Percentiles rank a stretch among this genome's conserved stretches.
Evolutionary conservation across 352 stramenopile genomes (phyloP).

Genomic region (Aphanomyces invadans): DNA sequence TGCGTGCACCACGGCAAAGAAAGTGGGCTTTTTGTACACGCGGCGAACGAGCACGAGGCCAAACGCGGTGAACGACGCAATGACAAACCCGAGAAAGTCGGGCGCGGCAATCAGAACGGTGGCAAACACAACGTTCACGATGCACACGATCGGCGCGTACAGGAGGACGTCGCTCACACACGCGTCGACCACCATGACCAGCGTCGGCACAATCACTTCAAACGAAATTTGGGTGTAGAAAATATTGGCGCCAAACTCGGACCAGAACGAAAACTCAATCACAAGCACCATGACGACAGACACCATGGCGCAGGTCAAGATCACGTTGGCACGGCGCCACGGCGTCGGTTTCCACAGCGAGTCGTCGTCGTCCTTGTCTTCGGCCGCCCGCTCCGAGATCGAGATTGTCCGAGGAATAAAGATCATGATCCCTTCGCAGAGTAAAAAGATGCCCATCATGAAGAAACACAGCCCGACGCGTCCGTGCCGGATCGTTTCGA

Average conservation of each 20-base stretch:
- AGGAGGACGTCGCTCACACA: slow-evolving; percentile 89
- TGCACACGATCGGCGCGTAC: slow-evolving; percentile 83
- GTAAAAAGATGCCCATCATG: slow-evolving; percentile 81
- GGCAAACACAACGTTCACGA: slow-evolving; percentile 82
- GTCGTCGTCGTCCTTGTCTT: slow-evolving; percentile 67
- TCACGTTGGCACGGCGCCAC: slow-evolving; percentile 94
- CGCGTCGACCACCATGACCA: slow-evolving; percentile 85
- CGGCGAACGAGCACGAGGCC: slow-evolving; percentile 91
- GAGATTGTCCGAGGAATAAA: slow-evolving; percentile 89
- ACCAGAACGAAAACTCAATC: slow-evolving; percentile 96
- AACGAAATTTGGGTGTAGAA: slow-evolving; percentile 94
- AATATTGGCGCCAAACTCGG: slow-evolving; percentile 90
- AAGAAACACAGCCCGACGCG: slow-evolving; percentile 92
- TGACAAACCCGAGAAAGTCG: slow-evolving; percentile 95
- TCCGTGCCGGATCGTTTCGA: slow-evolving; percentile 60
- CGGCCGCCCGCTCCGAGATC: slow-evolving; percentile 83
- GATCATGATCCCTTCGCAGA: slow-evolving; percentile 74
- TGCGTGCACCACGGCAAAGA: slow-evolving; percentile 71
- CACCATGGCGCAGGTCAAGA: slow-evolving; percentile 89
- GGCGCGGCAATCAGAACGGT: slow-evolving; percentile 93
- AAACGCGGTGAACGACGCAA: slow-evolving; percentile 92
- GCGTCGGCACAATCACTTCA: slow-evolving; percentile 81
- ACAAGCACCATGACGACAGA: slow-evolving; percentile 90
- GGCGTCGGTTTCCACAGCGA: slow-evolving; percentile 86
- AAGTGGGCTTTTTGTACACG: slow-evolving; percentile 85